Percentiles rank a stretch among this genome's conserved stretches.
phyloP scores from a whole-genome alignment of 2,329 filamentous ascomycete species.

The Fusarium ambrosium region DNA sequence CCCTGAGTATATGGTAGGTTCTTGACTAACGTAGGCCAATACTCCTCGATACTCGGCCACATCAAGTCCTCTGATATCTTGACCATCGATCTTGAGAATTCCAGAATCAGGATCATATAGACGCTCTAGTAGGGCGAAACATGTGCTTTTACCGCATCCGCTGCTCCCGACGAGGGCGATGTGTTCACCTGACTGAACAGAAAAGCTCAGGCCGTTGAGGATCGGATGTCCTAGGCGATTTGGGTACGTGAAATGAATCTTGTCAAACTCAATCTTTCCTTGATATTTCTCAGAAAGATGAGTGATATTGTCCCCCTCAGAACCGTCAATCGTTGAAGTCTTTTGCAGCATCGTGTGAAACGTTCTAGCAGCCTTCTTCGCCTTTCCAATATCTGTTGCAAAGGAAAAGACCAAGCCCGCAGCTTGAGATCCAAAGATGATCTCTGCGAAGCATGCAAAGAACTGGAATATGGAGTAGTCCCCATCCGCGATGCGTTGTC shows the following conservation, averaged over 20 bases:
- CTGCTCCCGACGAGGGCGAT: background rate
- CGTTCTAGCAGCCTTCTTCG: conserved; percentile 77
- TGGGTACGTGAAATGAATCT: background rate
- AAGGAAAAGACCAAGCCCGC: conserved; percentile 90
- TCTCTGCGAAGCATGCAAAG: conserved; percentile 24
- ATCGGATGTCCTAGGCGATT: background rate
- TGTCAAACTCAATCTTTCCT: background rate
- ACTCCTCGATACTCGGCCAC: background rate
- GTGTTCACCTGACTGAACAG: background rate
- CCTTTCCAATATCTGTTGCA: conserved; percentile 88
- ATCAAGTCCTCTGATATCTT: background rate
- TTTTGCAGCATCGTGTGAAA: background rate
- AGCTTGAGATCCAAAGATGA: conserved; percentile 77
- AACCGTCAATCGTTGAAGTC: background rate
- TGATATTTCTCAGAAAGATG: background rate
- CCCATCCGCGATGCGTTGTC: conserved; percentile 7
- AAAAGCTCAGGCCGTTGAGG: background rate
- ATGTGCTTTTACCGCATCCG: background rate
- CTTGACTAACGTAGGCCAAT: background rate
- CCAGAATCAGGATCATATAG: background rate
- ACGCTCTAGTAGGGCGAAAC: background rate
- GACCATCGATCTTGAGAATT: background rate
- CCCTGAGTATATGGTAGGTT: background rate
- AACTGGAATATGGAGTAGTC: conserved; percentile 38
- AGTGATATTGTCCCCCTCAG: background rate